Evolutionary conservation across 1,284 basidiomycete genomes (phyloP).

Genomic region (Rhodotorula sp.): DNA sequence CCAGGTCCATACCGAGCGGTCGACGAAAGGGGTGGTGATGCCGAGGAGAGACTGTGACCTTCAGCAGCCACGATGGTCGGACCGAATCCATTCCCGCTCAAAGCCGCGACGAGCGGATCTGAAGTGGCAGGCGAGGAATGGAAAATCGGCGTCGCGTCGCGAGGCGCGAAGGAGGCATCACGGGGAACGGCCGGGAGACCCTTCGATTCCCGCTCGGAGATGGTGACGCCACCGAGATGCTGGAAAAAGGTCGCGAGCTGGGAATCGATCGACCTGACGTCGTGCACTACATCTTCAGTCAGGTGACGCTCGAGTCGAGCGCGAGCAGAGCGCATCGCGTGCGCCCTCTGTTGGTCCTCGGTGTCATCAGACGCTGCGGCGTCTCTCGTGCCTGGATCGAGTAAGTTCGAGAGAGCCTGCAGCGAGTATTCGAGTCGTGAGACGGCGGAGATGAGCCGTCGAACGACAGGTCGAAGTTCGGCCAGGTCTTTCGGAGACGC

Average conservation of each 20-base stretch:
- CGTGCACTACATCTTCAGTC: slow-evolving; percentile 44
- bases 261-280: slow-evolving; percentile 72
- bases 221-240: slow-evolving; percentile 61
- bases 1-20: slow-evolving; percentile 11
- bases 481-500: slow-evolving; percentile 6
- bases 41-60: slow-evolving; percentile 19
- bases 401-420: slow-evolving; percentile 43
- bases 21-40: not conserved
- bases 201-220: not conserved
- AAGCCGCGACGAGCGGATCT: not conserved
- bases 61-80: not conserved
- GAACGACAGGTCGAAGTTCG: slow-evolving; percentile 50
- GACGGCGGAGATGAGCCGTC: slow-evolving; percentile 53
- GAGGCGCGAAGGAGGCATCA: not conserved
- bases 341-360: not conserved
- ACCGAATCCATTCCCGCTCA: slow-evolving; percentile 7
- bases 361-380: too few species aligned
- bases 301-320: too few species aligned
- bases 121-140: too few species aligned
- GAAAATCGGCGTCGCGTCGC: too few species aligned
- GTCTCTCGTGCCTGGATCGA: too few species aligned
- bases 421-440: slow-evolving; percentile 53
- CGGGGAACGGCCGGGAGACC: not conserved
- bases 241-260: slow-evolving; percentile 68
- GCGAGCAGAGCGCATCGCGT: too few species aligned